Percentiles rank a stretch among this genome's conserved stretches.
Evolutionary conservation across 2,329 filamentous ascomycete species (phyloP).

Genomic region (Mollisiaceae sp.): DNA sequence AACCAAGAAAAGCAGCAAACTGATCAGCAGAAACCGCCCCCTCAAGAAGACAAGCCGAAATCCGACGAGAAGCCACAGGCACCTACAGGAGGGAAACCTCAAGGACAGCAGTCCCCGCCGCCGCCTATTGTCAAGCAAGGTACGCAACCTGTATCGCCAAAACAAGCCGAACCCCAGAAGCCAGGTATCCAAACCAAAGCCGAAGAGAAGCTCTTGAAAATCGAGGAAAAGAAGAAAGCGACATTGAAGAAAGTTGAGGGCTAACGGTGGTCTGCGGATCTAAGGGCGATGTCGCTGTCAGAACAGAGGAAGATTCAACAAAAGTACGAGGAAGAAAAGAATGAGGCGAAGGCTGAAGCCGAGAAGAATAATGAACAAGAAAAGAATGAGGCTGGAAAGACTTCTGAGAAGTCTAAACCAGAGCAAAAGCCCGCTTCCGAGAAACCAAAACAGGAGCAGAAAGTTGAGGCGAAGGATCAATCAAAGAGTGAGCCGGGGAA

Average conservation of each 20-base stretch:
- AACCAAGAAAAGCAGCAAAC: slow-evolving; percentile 14
- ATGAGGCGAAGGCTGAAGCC: slow-evolving; percentile 4
- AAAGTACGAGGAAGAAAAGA: slow-evolving; percentile 1
- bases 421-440: neutral
- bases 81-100: neutral
- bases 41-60: slow-evolving; percentile 3
- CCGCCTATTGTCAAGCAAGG: slow-evolving; percentile 3
- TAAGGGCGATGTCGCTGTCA: slow-evolving; percentile 12
- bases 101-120: neutral
- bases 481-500: neutral
- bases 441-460: neutral
- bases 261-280: slow-evolving; percentile 23
- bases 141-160: slow-evolving; percentile 11
- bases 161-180: slow-evolving; percentile 12
- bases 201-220: slow-evolving; percentile 11
- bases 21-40: neutral
- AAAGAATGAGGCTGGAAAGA: neutral
- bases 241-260: slow-evolving; percentile 49
- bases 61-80: slow-evolving; percentile 11
- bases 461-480: neutral
- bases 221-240: slow-evolving; percentile 44
- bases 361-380: slow-evolving; percentile 3
- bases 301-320: slow-evolving; percentile 13
- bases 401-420: too few relatives aligned
- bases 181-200: neutral